Evolutionary conservation across 352 stramenopile genomes (phyloP), one percentile per base, ranked within the genome.

Genomic region (Plasmopara viticola): DNA sequence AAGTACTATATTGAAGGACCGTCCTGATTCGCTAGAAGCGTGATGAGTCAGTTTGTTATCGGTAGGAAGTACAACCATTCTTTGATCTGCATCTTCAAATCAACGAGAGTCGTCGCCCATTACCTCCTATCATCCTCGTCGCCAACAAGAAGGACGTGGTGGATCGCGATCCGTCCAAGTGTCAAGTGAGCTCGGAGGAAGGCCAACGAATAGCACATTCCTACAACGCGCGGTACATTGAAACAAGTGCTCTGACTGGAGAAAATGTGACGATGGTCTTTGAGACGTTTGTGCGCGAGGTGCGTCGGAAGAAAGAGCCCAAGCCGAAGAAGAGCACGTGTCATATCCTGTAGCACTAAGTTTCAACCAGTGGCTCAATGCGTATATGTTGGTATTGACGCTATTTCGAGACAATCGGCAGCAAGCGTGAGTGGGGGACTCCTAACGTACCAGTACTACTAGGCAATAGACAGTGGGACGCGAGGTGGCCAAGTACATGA

Each of bases 141-240:
- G 85, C 83, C 46, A 95, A 95, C 68, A 95, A 95, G 62, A 94
- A 93, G 51, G 83, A 93, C 51, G 69, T 93, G 48, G 78, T 90
- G 28, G 82, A 93, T 52, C 71, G 83, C 37, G 79, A 93, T 51
- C 76, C 80, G 40, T 83, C 60, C 66, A 87, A 84, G 46, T 88
- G 77, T 64, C 78, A 91, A 70, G 80, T 93, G 62, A 89, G 76
- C 56, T 90, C 78, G 53, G 83, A 93, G 45, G 80, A 93, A 66
- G 83, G 83, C 6, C 70, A 78, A 46, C 75, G 78, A 56, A 87
- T 93, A 85, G 83, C 83, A 50, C 73, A 82, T 35, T 88, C 77
- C 44, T 95, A 91, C 66, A 92, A 90, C 51, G 84, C 84, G 51
- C 72, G 74, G 56, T 92, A 95, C 63, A 89, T 95, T 57, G 84